Evolutionary conservation across 2,329 filamentous ascomycete species (phyloP).

Genomic region (Ramichloridium luteum): DNA sequence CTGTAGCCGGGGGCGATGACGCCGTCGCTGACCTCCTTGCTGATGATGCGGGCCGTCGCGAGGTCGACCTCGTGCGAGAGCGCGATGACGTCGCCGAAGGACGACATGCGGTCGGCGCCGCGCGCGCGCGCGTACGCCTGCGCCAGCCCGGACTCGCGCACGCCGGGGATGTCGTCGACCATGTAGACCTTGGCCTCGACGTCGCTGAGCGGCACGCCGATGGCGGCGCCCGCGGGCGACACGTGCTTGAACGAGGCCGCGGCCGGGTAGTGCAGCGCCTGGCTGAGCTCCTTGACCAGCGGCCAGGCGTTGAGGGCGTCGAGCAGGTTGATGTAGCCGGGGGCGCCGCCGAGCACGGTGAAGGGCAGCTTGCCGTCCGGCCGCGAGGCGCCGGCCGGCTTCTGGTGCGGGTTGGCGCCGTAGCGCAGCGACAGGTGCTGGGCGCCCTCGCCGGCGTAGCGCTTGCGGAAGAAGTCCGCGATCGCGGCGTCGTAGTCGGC

Average conservation of each 20-base stretch:
- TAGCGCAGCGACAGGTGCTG: conserved; percentile 84
- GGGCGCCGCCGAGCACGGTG: conserved; percentile 79
- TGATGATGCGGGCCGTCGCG: conserved; percentile 92
- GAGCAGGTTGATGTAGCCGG: conserved; percentile 94
- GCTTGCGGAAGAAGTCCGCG: conserved; percentile 92
- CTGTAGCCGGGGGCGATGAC: conserved; percentile 85
- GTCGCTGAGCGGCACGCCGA: conserved; percentile 73
- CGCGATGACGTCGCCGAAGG: conserved; percentile 92
- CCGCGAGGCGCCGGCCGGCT: conserved; percentile 78
- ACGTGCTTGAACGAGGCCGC: conserved; percentile 99
- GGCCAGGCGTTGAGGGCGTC: conserved; percentile 96
- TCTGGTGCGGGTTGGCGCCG: conserved; percentile 95
- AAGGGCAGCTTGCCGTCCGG: conserved; percentile 70
- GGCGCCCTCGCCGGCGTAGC: conserved; percentile 75
- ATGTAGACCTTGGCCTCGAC: conserved; percentile 97
- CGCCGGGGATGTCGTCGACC: conserved; percentile 84
- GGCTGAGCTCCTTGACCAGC: conserved; percentile 88
- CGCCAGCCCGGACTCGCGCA: conserved; percentile 74
- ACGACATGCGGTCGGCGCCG: conserved; percentile 96
- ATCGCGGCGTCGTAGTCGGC: conserved; percentile 94
- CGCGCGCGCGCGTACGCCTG: conserved; percentile 93
- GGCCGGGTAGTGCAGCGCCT: conserved; percentile 74
- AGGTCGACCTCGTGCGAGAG: conserved; percentile 84
- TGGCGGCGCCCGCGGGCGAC: conserved; percentile 88
- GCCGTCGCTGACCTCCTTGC: conserved; percentile 93